A percentile compares a stretch with the other conserved stretches of the same genome.
Evolutionary conservation across 2,329 filamentous ascomycete species (phyloP).

Genomic region (Elsinoe necatrix): DNA sequence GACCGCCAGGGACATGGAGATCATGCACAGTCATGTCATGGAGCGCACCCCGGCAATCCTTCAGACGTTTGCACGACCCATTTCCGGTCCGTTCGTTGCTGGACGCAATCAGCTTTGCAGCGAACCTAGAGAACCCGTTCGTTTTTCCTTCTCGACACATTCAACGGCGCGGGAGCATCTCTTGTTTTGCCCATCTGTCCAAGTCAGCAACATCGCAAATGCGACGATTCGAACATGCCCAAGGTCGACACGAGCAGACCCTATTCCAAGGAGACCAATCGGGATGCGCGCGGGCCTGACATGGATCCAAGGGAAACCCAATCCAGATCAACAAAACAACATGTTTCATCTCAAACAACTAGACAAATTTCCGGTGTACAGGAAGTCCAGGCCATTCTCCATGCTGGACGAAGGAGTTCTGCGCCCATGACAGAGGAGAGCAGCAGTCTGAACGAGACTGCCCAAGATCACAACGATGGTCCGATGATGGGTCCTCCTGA

Average conservation of each 20-base stretch:
- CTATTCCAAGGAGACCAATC: slow-evolving; percentile 7
- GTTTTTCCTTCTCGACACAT: not conserved
- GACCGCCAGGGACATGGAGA: not conserved
- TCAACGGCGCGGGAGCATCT: not conserved
- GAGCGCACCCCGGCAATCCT: not conserved
- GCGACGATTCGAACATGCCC: not conserved
- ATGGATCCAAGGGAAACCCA: slow-evolving; percentile 3
- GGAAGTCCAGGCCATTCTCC: not conserved
- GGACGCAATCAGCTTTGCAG: not conserved
- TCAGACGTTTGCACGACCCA: not conserved
- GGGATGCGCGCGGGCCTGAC: slow-evolving; percentile 4
- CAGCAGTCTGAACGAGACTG: not conserved
- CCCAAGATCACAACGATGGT: not conserved
- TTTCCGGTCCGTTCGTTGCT: not conserved
- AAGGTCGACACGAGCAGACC: not conserved
- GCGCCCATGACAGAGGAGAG: slow-evolving; percentile 10
- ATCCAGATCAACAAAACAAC: slow-evolving; percentile 14
- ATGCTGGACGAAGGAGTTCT: slow-evolving; percentile 5
- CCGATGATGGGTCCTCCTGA: not conserved
- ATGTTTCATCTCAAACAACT: slow-evolving; percentile 9
- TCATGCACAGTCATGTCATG: slow-evolving; percentile 9
- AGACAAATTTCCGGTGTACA: slow-evolving; percentile 3
- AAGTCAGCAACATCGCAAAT: not conserved
- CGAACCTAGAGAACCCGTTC: not conserved
- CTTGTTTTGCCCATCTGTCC: not conserved